Evolutionary conservation across 805 yeast species (phyloP), one percentile per base, ranked within the genome.

Genomic region (Hemisphaericaspora nanyangensis): DNA sequence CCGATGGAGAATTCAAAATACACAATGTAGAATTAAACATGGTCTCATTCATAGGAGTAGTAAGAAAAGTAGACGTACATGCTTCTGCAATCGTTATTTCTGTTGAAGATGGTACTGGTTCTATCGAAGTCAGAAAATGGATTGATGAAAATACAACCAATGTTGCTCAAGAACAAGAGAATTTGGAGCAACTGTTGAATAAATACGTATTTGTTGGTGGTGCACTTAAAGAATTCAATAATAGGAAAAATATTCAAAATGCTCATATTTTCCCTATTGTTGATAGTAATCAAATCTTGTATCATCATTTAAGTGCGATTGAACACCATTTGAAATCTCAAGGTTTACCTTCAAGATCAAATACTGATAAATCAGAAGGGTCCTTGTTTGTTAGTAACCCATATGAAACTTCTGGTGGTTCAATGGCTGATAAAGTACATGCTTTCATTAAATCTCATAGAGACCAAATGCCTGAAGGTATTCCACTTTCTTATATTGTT

Each of bases 31-130:
- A 80, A 39, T 60, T 85, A 37, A 77, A 74, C 48, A 72, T 77
- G 55, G 82, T 85, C 10, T 71, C 80, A 18, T 59, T 84, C 50
- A 77, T 82, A 6, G 95, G 89, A 1, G 78, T 84, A 16, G 66
- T 85, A n/a, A 71, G 91, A 53, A 78, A 77, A 42, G 76, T 82
- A 12, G 70, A 71, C 2, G 79, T 79, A 42, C 74, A 72, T 42
- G 73, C 84, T 1, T 68, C 82, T 6, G 77, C 79, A 31, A 61
- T 81, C 20, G 61, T 63, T 16, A 55, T 82, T 32, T 77, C 80
- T 15, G 53, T 85, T n/a, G 93, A 85, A 52, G 95, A 85, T 56
- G 91, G 93, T 8, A 80, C 93, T 38, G 61, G 88, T 0, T 68
- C 73, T 3, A 66, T 80, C 6, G 82, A 80, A 18, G 72, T 84